Base-by-base conservation (phyloP, 2,329 filamentous ascomycete genomes). In the Sclerotiophoma versabilis region DNA sequence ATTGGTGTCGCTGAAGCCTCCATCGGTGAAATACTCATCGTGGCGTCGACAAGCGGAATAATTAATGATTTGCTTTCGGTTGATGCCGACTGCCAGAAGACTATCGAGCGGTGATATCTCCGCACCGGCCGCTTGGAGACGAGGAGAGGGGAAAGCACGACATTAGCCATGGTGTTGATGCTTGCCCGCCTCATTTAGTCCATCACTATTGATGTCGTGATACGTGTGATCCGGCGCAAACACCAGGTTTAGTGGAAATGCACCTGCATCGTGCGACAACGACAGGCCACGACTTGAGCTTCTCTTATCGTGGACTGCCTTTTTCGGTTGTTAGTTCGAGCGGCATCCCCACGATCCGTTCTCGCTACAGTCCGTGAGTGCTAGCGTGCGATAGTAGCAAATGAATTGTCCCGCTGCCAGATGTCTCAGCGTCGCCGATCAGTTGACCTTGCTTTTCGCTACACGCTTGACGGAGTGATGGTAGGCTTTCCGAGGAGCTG, bases 191-290 rank as follows among this genome's bases (percentile, higher is more conserved):
- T 44, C 34, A 19, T 38, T 29, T 30, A 37, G 49, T 42, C 41
- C 27, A 44, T 39, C 36, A 41, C 34, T 49, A 37, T 48, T 23
- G 43, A 43, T 20, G 39, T 32, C 33, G 51, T 49, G 44, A 19
- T 41, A 54, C 46, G 38, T 45, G 29, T 45, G 45, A 49, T 26
- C 51, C 47, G 48, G 49, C 49, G 49, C 43, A 49, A 37, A 49
- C 42, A 43, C 42, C 42, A 54, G 23, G 25, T 46, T 27, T 27
- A 42, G 49, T 11, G 38, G 38, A 57, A 57, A 37, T 50, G 46
- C 60, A 60, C 62, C 59, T 64, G 58, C 61, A 63, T 65, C 54
- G 65, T 65, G 58, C 62, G 17, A 64, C 60, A 49, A 9, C 34
- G 51, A 46, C 41, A 54, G 45, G 34, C 39, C 27, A 45, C 26